These are phyloP conservation scores for Naganishia vishniacii DNA, from an alignment of 768 basidiomycete species.

Conservation along the genomic window DNA sequence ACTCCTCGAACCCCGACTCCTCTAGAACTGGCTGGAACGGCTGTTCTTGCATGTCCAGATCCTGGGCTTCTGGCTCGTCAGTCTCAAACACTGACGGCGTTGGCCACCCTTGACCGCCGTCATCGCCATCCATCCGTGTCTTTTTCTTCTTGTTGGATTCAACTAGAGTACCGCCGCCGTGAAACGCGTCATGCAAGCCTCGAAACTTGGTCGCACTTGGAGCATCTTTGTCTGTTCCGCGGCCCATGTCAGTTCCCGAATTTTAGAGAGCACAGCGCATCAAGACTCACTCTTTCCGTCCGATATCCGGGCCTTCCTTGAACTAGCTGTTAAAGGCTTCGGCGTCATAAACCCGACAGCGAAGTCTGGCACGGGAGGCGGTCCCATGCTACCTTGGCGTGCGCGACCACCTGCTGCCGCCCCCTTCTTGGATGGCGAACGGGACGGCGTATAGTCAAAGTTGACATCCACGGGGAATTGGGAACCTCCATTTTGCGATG, in stretches of 20 bases:
- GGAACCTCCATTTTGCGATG: not conserved
- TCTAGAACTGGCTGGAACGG: slow-evolving; percentile 47
- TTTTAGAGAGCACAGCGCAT: slow-evolving; percentile 42
- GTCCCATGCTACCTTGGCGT: slow-evolving; percentile 47
- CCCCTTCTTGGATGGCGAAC: slow-evolving; percentile 54
- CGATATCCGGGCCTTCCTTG: slow-evolving; percentile 37
- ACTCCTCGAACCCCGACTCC: slow-evolving; percentile 41
- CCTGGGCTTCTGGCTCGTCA: not conserved
- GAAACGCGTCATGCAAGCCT: slow-evolving; percentile 60
- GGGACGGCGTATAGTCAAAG: slow-evolving; percentile 8
- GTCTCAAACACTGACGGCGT: slow-evolving; percentile 18
- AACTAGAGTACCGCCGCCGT: slow-evolving; percentile 50
- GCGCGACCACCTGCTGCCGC: slow-evolving; percentile 52
- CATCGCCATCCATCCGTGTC: not conserved
- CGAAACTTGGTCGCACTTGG: slow-evolving; percentile 51
- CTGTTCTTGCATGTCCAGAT: slow-evolving; percentile 35
- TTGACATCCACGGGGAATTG: not conserved
- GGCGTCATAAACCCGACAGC: slow-evolving; percentile 2
- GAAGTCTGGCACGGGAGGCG: slow-evolving; percentile 50
- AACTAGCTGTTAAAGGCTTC: slow-evolving; percentile 16
- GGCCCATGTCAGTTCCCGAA: not conserved
- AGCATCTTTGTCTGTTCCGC: slow-evolving; percentile 19
- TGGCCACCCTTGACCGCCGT: slow-evolving; percentile 2
- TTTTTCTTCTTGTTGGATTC: slow-evolving; percentile 28
- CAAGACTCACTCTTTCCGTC: slow-evolving; percentile 36